Evolutionary conservation across 768 basidiomycete genomes (phyloP).

Genomic region (Tulasnella sp.): DNA sequence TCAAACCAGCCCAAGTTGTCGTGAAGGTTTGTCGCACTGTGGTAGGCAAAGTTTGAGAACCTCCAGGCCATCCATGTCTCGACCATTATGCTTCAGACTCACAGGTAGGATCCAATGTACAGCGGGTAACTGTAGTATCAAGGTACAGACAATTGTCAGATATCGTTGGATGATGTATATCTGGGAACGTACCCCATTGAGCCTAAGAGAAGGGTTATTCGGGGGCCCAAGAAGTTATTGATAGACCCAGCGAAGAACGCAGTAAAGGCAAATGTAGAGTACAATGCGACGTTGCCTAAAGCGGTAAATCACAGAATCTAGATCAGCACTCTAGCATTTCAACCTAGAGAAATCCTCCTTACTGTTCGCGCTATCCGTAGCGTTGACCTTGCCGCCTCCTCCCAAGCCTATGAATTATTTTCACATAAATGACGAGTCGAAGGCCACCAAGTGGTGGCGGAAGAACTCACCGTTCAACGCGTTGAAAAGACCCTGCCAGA

Average conservation of each 20-base stretch:
- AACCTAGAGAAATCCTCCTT: constrained; percentile 3
- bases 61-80: not conserved
- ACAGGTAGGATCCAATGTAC: constrained; percentile 32
- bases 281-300: constrained; percentile 46
- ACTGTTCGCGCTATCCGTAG: constrained; percentile 56
- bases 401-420: constrained; percentile 44
- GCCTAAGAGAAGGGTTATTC: constrained; percentile 40
- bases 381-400: constrained; percentile 62
- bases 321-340: too few species aligned
- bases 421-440: not conserved
- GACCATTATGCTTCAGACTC: not conserved
- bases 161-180: not conserved
- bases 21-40: constrained; percentile 12
- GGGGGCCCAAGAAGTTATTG: constrained; percentile 54
- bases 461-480: constrained; percentile 13
- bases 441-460: too few species aligned
- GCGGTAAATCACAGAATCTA: not conserved
- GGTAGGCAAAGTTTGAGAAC: constrained; percentile 27
- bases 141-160: not conserved
- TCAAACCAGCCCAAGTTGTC: constrained; percentile 36
- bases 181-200: constrained; percentile 39
- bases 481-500: constrained; percentile 53
- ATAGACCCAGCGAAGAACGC: constrained; percentile 62
- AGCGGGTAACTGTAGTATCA: constrained; percentile 23
- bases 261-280: constrained; percentile 49